These are phyloP conservation scores for Ricinus communis DNA, from an alignment of 345 rosid genomes.

Conservation along the genomic window DNA sequence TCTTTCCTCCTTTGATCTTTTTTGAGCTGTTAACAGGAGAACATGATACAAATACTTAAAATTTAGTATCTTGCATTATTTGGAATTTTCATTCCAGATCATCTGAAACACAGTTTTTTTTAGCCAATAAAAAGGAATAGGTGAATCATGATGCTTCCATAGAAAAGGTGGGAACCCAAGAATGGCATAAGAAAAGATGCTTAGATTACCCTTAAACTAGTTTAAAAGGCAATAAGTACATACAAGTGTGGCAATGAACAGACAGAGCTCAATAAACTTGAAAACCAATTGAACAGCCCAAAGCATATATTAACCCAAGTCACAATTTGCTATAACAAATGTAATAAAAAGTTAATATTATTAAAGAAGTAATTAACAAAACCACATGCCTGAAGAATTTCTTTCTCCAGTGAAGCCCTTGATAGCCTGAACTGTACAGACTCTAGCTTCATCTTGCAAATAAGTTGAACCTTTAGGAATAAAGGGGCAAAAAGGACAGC, in stretches of 20 bases:
- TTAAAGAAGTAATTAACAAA: neutral
- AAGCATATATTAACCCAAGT: neutral
- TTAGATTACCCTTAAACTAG: neutral
- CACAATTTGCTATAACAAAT: neutral
- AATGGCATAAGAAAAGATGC: too few relatives aligned
- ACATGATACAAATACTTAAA: neutral
- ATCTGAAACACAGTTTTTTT: too few relatives aligned
- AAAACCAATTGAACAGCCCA: neutral
- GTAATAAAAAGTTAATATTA: too few relatives aligned
- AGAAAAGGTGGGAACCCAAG: neutral
- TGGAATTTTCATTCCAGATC: too few relatives aligned
- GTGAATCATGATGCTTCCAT: neutral
- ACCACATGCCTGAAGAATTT: conserved; percentile 30
- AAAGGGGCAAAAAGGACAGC: neutral
- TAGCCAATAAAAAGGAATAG: neutral
- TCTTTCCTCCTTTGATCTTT: conserved; percentile 69
- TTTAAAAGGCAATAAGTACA: neutral
- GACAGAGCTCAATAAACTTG: neutral
- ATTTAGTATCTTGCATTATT: neutral
- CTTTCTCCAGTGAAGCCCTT: conserved; percentile 33
- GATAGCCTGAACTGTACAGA: conserved; percentile 33
- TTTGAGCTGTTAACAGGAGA: conserved; percentile 57
- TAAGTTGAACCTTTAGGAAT: conserved; percentile 25
- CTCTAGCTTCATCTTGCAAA: conserved; percentile 33
- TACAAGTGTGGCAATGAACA: neutral